Evolutionary conservation across 148 eudicot genomes (phyloP), one percentile per base, ranked within the genome.

Genomic region (Cornus florida): DNA sequence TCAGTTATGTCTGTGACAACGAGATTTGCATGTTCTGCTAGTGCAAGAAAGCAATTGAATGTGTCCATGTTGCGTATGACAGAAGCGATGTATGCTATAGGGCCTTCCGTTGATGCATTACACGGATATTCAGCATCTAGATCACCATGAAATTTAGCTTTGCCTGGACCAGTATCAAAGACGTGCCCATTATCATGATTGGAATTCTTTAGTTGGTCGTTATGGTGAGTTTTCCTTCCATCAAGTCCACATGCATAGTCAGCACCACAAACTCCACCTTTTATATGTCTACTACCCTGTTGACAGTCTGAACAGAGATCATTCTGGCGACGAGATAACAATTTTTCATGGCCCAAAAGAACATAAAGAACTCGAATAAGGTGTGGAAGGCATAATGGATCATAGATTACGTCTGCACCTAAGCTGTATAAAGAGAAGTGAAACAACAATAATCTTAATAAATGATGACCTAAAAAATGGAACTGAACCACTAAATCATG

Each of bases 401-500:
- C 86, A 77, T 95, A 95, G 33, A 93, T 92, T 65, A 95, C 91
- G 79, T 95, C 99, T 32, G 99, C 97, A 35, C 97, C 99, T 81
- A 95, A 89, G 59, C 99, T 95, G 91, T 80, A 74, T 28, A 72
- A 72, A 17, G 22, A 69, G 22, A 41, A 71, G 28, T 48, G 71
- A 70, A 59, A 73, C 13, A 31, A 16, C 59, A 53, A 12, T 62
- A 62, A 62, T 62, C 66, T 19, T 62, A 62, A 19, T 14, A 53
- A 28, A 80, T 3, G n/a, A 78, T 1, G 24, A 17, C 46, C 32
- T 32, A 20, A 67, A 53, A 7, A 3, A 31, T 46, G 19, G 35
- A 67, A 31, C 48, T 38, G 57, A 28, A 70, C 43, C 22, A 59
- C n/a, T 33, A 35, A 69, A 2, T 69, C 46, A 5, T 17, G 10